Percentiles rank a stretch among this genome's conserved stretches.
Conservation (phyloP, 768 basidiomycete genomes). For the Boletellus ananiceps region DNA sequence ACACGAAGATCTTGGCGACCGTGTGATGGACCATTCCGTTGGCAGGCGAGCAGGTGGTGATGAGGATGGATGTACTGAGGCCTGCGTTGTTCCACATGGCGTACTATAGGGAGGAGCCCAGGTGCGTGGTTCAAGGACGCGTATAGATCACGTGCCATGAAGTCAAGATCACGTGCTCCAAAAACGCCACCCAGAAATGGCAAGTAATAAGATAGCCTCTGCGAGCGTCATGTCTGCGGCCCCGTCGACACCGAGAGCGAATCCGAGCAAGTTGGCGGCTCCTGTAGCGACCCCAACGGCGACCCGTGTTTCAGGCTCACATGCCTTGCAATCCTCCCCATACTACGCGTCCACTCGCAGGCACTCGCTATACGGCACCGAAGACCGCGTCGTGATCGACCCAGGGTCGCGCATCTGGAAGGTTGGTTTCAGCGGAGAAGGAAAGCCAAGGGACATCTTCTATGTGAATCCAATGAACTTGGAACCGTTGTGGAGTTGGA, state of each 20-base stretch:
- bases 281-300: constrained; percentile 53
- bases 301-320: constrained; percentile 44
- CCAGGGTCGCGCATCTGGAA: constrained; percentile 94
- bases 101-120: not conserved
- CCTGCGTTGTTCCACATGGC: constrained; percentile 27
- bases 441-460: constrained; percentile 85
- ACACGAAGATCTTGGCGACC: constrained; percentile 24
- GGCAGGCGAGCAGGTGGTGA: constrained; percentile 20
- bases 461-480: constrained; percentile 44
- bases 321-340: constrained; percentile 65
- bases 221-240: constrained; percentile 29
- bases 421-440: constrained; percentile 96
- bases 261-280: constrained; percentile 8
- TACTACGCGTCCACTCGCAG: constrained; percentile 81
- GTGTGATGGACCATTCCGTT: constrained; percentile 28
- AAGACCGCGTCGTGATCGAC: constrained; percentile 93
- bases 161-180: constrained; percentile 11
- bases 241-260: constrained; percentile 32
- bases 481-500: constrained; percentile 56
- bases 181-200: not conserved
- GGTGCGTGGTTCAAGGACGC: constrained; percentile 10
- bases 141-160: constrained; percentile 19
- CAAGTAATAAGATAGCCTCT: not conserved
- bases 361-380: constrained; percentile 94
- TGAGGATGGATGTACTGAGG: constrained; percentile 25